phyloP scores from a whole-genome alignment of 441 rosid genomes.

The Mallotus japonicus region DNA sequence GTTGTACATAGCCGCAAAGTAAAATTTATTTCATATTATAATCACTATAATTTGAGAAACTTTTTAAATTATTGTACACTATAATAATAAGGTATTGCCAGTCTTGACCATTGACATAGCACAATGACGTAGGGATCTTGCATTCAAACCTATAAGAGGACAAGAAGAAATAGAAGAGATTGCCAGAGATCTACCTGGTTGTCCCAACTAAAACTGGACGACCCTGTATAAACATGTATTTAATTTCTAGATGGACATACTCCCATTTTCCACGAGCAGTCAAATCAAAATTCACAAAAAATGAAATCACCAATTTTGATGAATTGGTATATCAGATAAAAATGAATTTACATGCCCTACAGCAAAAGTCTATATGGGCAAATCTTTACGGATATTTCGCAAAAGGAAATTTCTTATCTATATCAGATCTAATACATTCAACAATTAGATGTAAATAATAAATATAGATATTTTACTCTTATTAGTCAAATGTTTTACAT shows the following conservation, averaged over 20 bases:
- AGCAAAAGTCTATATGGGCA: conserved; percentile 93
- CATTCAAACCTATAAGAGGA: background rate
- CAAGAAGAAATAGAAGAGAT: no score
- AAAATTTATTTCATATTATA: background rate
- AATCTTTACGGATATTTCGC: conserved; percentile 82
- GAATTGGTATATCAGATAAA: background rate
- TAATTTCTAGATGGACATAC: conserved; percentile 80
- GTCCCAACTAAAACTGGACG: conserved; percentile 97
- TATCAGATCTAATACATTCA: no score
- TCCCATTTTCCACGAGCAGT: conserved; percentile 96
- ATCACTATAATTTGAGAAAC: background rate
- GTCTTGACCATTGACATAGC: no score
- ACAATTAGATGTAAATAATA: no score
- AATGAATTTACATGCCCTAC: conserved; percentile 37
- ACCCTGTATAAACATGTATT: conserved; percentile 85
- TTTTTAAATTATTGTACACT: background rate
- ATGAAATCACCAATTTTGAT: background rate
- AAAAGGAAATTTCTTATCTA: conserved; percentile 23
- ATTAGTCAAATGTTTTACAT: no score
- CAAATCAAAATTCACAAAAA: conserved; percentile 37
- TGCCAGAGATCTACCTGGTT: conserved; percentile 58
- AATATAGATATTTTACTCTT: no score
- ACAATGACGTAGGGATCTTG: background rate
- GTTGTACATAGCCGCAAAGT: background rate
- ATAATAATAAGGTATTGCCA: background rate